Evolutionary conservation across 495 filamentous ascomycete genomes (phyloP).

Genomic region (Xylaria longipes): DNA sequence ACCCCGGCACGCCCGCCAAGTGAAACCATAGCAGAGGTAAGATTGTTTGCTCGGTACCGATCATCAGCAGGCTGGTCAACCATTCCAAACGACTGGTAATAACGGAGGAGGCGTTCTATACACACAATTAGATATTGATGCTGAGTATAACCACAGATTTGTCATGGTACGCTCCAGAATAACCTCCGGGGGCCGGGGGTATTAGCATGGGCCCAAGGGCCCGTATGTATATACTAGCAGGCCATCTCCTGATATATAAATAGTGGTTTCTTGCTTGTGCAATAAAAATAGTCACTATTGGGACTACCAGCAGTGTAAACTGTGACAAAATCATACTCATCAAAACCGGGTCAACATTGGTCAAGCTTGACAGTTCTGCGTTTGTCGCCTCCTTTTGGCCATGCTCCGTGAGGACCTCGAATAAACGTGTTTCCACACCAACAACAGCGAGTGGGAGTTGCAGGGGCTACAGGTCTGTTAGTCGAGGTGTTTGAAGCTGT

Average conservation of each 20-base stretch:
- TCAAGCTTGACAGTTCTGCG: conserved; percentile 38
- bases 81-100: conserved; percentile 46
- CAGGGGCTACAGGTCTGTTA: conserved; percentile 21
- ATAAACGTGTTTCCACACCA: conserved; percentile 45
- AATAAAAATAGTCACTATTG: no score
- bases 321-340: conserved; percentile 44
- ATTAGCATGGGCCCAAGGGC: no score
- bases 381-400: conserved; percentile 30
- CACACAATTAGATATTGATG: not conserved
- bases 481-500: not conserved
- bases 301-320: no score
- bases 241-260: no score
- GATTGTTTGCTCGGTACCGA: conserved; percentile 41
- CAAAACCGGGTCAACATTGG: conserved; percentile 38
- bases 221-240: no score
- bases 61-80: conserved; percentile 45
- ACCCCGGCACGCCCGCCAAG: conserved; percentile 36
- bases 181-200: no score
- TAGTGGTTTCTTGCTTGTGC: no score
- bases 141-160: no score
- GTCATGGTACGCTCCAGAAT: no score
- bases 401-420: conserved; percentile 37
- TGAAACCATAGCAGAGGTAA: conserved; percentile 39
- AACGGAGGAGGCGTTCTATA: conserved; percentile 52
- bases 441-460: conserved; percentile 38